Evolutionary conservation across 768 basidiomycete species (phyloP).

Genomic region (Lactarius indigo): DNA sequence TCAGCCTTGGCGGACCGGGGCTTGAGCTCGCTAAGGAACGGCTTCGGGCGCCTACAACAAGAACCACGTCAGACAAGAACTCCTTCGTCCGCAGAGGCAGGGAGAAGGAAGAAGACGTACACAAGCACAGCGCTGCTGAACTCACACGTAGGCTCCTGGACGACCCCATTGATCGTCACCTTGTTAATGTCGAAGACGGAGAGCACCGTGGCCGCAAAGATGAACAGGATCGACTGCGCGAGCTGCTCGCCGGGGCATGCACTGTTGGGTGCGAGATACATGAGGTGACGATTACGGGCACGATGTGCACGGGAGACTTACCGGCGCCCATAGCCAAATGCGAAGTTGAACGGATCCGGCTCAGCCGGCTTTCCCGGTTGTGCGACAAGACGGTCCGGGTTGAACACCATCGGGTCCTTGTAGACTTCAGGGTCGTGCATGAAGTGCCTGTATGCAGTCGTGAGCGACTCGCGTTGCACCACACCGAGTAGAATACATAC

Average conservation of each 20-base stretch:
- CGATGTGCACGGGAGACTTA: constrained; percentile 4
- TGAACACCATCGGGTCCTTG: constrained; percentile 30
- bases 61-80: neutral
- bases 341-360: constrained; percentile 23
- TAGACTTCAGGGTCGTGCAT: constrained; percentile 32
- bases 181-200: constrained; percentile 25
- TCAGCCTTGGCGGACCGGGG: constrained; percentile 26
- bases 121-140: constrained; percentile 22
- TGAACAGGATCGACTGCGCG: constrained; percentile 26
- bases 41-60: constrained; percentile 25
- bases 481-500: constrained; percentile 22
- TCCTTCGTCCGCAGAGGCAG: neutral
- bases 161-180: constrained; percentile 19
- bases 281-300: neutral
- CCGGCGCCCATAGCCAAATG: constrained; percentile 32
- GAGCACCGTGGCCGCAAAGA: constrained; percentile 23
- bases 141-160: constrained; percentile 20
- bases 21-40: constrained; percentile 26
- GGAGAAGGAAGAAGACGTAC: constrained; percentile 10
- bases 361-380: constrained; percentile 22
- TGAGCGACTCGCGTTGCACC: neutral
- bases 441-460: constrained; percentile 27
- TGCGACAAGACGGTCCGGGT: constrained; percentile 32
- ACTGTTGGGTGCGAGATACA: neutral
- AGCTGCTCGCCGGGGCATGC: constrained; percentile 26